These are phyloP conservation scores for Aschersonia sp. DNA, from an alignment of 2,329 filamentous ascomycete genomes.

Conservation along the genomic window DNA sequence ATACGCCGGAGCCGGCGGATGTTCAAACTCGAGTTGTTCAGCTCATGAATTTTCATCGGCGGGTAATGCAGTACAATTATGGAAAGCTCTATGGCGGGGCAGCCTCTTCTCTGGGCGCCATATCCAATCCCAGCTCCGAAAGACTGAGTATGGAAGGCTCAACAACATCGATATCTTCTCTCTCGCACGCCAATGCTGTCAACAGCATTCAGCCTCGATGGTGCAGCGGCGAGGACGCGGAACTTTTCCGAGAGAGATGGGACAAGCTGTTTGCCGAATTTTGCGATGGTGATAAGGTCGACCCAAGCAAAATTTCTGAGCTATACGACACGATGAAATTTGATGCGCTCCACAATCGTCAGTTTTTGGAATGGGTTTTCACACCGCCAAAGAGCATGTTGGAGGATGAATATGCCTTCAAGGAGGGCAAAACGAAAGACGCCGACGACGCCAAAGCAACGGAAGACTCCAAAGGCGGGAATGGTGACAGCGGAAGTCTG, in stretches of 20 bases:
- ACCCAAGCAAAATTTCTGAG: slow-evolving; percentile 96
- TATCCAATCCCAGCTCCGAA: slow-evolving; percentile 35
- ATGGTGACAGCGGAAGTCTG: slow-evolving; percentile 5
- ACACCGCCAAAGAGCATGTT: slow-evolving; percentile 70
- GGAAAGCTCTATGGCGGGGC: slow-evolving; percentile 58
- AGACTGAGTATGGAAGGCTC: slow-evolving; percentile 27
- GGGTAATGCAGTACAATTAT: slow-evolving; percentile 92
- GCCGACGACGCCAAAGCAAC: slow-evolving; percentile 23
- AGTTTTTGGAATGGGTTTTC: slow-evolving; percentile 95
- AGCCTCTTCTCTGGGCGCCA: slow-evolving; percentile 45
- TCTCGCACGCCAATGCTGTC: slow-evolving; percentile 47
- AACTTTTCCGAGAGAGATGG: slow-evolving; percentile 92
- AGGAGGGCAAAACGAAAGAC: slow-evolving; percentile 26
- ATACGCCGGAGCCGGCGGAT: slow-evolving; percentile 85
- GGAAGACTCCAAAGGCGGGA: slow-evolving; percentile 21
- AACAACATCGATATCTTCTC: slow-evolving; percentile 27
- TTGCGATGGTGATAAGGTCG: slow-evolving; percentile 91
- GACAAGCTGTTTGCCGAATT: slow-evolving; percentile 97
- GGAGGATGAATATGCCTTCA: slow-evolving; percentile 47
- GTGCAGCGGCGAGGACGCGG: slow-evolving; percentile 92
- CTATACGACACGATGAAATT: slow-evolving; percentile 99
- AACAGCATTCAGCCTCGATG: slow-evolving; percentile 74
- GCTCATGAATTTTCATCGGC: slow-evolving; percentile 92
- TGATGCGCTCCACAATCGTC: slow-evolving; percentile 89
- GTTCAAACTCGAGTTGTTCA: slow-evolving; percentile 87